Percentiles rank a stretch among this genome's conserved stretches.
phyloP scores from a whole-genome alignment of 331 rosid species.

The Quercus phellos region DNA sequence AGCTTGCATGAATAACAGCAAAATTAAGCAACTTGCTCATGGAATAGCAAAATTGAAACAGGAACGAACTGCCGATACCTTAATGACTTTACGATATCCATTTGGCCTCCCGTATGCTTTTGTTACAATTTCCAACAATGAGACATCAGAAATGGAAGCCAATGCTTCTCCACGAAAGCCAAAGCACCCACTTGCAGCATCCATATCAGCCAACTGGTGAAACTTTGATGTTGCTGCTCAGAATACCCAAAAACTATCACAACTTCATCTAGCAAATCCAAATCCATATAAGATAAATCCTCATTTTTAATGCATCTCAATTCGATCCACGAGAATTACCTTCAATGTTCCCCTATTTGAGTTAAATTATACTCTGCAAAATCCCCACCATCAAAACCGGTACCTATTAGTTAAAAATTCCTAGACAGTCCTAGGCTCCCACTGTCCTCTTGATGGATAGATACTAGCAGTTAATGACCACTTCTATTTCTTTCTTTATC shows the following conservation, averaged over 20 bases:
- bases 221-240: constrained; percentile 81
- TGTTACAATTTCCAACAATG: constrained; percentile 78
- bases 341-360: not conserved
- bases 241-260: constrained; percentile 8
- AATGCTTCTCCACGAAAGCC: constrained; percentile 92
- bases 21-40: constrained; percentile 3
- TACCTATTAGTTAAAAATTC: not conserved
- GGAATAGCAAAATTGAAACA: constrained; percentile 13
- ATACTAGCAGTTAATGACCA: not conserved
- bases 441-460: not conserved
- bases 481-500: not conserved
- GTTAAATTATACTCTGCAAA: not conserved
- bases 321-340: not conserved
- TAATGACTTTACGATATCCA: constrained; percentile 82
- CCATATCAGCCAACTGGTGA: constrained; percentile 42
- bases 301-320: not conserved
- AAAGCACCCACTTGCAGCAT: constrained; percentile 44
- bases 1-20: constrained; percentile 27
- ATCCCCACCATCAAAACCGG: not conserved
- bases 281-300: constrained; percentile 17
- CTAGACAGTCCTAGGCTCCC: not conserved
- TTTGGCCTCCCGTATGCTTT: constrained; percentile 81
- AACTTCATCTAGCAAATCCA: constrained; percentile 20
- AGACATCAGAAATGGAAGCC: constrained; percentile 86
- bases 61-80: constrained; percentile 42